Evolutionary conservation across 257 asterid species (phyloP), one percentile per base, ranked within the genome.

Genomic region (Agastache rugosa): DNA sequence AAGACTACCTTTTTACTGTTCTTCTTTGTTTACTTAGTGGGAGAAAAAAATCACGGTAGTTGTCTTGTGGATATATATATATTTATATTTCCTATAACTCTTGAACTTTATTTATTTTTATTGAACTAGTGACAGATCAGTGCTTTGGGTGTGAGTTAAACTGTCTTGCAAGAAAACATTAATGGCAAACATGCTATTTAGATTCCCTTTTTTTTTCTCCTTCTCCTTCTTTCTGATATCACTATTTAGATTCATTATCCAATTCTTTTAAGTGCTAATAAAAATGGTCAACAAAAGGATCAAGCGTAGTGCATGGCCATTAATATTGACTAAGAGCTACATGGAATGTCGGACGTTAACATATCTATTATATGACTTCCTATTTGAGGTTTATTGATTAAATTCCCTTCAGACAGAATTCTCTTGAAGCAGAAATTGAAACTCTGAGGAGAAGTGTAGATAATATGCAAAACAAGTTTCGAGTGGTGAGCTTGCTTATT

Each of bases 331-430:
- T 29, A 51, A 25, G 41, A 54, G 48, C 72, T 75, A 42, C n/a
- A 11, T 75, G 25, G 62, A 60, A 45, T 73, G 17, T 23, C 11
- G 31, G 37, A 39, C 39, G 19, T 77, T 23, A 48, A 47, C 39
- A 37, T 53, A 9, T 69, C 27, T 56, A 54, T 78, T 71, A 56
- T 23, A 22, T 69, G 31, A 34, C 73, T 29, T 75, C 48, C 44
- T 37, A 14, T 55, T 69, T 61, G 66, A 19, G 82, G 55, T 60
- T 64, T 79, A 48, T 80, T 76, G 83, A 88, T 83, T 84, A 86
- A 82, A 84, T 79, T 78, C 56, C 86, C 85, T 83, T 85, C 85
- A 86, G 96, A 85, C 97, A 94, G 99, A 90, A 89, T 79, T 87
- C 95, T 72, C 87, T 94, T 58, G 97, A 92, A 87, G 87, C 87